Conservation (phyloP, 495 filamentous ascomycete genomes). For the Patellaria atrata region DNA sequence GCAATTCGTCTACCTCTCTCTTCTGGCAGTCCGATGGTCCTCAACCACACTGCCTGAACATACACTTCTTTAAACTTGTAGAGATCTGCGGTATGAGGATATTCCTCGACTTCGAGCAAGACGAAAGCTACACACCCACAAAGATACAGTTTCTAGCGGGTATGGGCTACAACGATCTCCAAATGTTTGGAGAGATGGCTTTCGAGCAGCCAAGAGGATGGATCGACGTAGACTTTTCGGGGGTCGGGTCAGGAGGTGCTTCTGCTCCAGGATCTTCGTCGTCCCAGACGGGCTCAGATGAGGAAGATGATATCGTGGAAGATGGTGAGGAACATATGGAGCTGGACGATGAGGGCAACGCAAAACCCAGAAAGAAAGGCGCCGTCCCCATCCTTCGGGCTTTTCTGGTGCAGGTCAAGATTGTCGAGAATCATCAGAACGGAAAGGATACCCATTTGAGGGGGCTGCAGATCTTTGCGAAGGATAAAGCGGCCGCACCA, state of each 20-base stretch:
- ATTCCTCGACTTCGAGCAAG: slow-evolving; percentile 76
- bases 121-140: slow-evolving; percentile 96
- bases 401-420: slow-evolving; percentile 71
- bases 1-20: slow-evolving; percentile 57
- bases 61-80: slow-evolving; percentile 91
- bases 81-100: slow-evolving; percentile 70
- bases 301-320: slow-evolving; percentile 22
- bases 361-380: background rate
- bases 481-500: too few relatives aligned
- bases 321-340: slow-evolving; percentile 1
- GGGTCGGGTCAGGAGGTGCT: slow-evolving; percentile 33
- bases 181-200: slow-evolving; percentile 64
- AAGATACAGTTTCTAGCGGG: slow-evolving; percentile 76
- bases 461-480: slow-evolving; percentile 79
- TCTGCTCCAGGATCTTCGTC: background rate
- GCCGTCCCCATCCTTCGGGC: slow-evolving; percentile 48
- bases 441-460: slow-evolving; percentile 96
- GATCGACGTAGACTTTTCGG: slow-evolving; percentile 67
- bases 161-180: slow-evolving; percentile 72
- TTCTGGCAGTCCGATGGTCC: slow-evolving; percentile 99
- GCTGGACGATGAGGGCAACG: slow-evolving; percentile 34
- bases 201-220: slow-evolving; percentile 75
- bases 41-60: slow-evolving; percentile 83
- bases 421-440: slow-evolving; percentile 96
- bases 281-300: too few relatives aligned